phyloP scores from a whole-genome alignment of 495 filamentous ascomycete species.

The Oleoguttula mirabilis region DNA sequence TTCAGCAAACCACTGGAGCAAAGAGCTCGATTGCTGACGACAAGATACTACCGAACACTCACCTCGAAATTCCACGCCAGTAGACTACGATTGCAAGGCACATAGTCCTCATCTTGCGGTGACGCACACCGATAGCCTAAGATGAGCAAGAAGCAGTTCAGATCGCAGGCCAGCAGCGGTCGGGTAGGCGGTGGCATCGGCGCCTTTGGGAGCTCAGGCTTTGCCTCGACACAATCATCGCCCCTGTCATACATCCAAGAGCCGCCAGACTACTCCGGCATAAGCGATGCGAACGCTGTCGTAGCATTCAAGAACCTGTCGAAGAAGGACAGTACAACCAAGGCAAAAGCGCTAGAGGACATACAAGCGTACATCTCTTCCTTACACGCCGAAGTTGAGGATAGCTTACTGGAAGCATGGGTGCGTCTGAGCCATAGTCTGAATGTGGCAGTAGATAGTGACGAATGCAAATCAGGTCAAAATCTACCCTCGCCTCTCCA shows the following conservation, averaged over 20 bases:
- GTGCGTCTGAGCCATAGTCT: slow-evolving; percentile 41
- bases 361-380: slow-evolving; percentile 51
- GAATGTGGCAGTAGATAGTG: slow-evolving; percentile 20
- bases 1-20: too few species aligned
- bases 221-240: slow-evolving; percentile 42
- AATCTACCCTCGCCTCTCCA: slow-evolving; percentile 74
- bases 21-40: too few species aligned
- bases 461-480: slow-evolving; percentile 47
- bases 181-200: slow-evolving; percentile 37
- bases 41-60: too few species aligned
- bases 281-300: slow-evolving; percentile 67
- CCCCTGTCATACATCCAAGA: slow-evolving; percentile 73
- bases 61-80: too few species aligned
- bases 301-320: slow-evolving; percentile 83
- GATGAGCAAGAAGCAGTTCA: slow-evolving; percentile 57
- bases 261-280: slow-evolving; percentile 64
- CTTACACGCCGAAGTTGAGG: slow-evolving; percentile 49
- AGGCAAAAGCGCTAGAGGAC: slow-evolving; percentile 85
- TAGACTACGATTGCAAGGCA: too few species aligned
- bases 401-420: slow-evolving; percentile 73
- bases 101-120: too few species aligned
- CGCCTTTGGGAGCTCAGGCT: slow-evolving; percentile 36
- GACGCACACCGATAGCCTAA: too few species aligned
- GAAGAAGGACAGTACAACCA: slow-evolving; percentile 88
- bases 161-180: slow-evolving; percentile 60